Evolutionary conservation across 345 rosid species (phyloP), one percentile per base, ranked within the genome.

Genomic region (Acer yangbiense): DNA sequence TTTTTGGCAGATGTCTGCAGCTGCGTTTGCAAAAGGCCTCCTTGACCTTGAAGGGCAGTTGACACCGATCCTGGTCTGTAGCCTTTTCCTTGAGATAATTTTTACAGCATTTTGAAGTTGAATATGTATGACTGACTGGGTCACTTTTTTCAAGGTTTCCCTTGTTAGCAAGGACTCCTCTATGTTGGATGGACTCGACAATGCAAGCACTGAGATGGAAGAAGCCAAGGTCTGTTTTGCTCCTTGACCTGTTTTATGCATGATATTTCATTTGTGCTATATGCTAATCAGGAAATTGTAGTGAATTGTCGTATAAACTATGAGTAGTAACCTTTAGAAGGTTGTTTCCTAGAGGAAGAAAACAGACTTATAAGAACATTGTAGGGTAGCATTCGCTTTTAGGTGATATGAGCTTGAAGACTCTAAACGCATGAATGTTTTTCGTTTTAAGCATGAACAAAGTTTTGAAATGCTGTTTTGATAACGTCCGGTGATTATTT

Each of bases 91-190:
- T 73, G 61, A 6, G 67, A 41, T 52, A 78, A 57, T 54, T 76
- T 61, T 55, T 61, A 69, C 71, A 50, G 52, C 68, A 44, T 77
- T 44, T 75, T 39, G 52, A 69, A 20, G 16, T 76, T 74, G 67
- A 41, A 55, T 57, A 63, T 73, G n/a, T 71, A 68, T 79, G 78
- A 60, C 79, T 82, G 68, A 82, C 58, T 35, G 63, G 16, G 60
- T 79, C 72, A 72, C 44, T 44, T 70, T 77, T 88, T 68, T 81
- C 62, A 75, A 96, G 99, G 99, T 96, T 83, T 97, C 98, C 69
- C 98, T 97, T 75, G 99, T 97, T 81, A 97, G 99, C 91, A 94
- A 97, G 88, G 99, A 97, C 81, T 91, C 99, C 64, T 97, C 99
- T 70, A 97, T 97, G 99, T 83, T 94, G 89, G 99, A 97, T 85